phyloP scores from a whole-genome alignment of 768 basidiomycete species.

The Leucogyrophana mollusca region DNA sequence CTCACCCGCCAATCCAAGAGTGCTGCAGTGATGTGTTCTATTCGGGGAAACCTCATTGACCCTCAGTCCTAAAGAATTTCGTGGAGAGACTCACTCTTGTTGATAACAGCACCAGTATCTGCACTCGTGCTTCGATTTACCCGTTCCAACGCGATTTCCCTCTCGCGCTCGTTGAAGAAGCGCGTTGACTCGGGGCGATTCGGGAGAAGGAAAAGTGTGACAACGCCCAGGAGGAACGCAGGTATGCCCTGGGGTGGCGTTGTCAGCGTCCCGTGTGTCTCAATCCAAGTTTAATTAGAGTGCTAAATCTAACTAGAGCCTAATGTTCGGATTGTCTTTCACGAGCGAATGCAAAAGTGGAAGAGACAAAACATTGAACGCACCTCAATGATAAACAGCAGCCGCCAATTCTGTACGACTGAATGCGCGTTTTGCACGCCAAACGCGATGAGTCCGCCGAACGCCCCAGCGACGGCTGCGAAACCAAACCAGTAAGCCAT shows the following conservation, averaged over 20 bases:
- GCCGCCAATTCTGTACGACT: constrained; percentile 37
- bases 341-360: too few relatives aligned
- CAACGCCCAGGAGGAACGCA: constrained; percentile 58
- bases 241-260: constrained; percentile 54
- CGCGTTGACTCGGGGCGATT: constrained; percentile 70
- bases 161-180: constrained; percentile 49
- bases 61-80: not conserved
- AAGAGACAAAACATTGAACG: constrained; percentile 3
- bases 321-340: too few relatives aligned
- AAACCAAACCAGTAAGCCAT: constrained; percentile 85
- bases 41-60: constrained; percentile 5
- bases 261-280: too few relatives aligned
- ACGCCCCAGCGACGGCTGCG: constrained; percentile 81
- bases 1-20: constrained; percentile 66
- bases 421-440: constrained; percentile 64
- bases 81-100: constrained; percentile 45
- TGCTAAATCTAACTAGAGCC: too few relatives aligned
- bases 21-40: constrained; percentile 63
- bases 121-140: constrained; percentile 66
- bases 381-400: constrained; percentile 74
- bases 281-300: too few relatives aligned
- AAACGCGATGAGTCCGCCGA: constrained; percentile 82
- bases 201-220: constrained; percentile 58
- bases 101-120: constrained; percentile 63
- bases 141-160: constrained; percentile 62